Evolutionary conservation across 2,329 filamentous ascomycete genomes (phyloP), one percentile per base, ranked within the genome.

Genomic region (Trichophyton simii): DNA sequence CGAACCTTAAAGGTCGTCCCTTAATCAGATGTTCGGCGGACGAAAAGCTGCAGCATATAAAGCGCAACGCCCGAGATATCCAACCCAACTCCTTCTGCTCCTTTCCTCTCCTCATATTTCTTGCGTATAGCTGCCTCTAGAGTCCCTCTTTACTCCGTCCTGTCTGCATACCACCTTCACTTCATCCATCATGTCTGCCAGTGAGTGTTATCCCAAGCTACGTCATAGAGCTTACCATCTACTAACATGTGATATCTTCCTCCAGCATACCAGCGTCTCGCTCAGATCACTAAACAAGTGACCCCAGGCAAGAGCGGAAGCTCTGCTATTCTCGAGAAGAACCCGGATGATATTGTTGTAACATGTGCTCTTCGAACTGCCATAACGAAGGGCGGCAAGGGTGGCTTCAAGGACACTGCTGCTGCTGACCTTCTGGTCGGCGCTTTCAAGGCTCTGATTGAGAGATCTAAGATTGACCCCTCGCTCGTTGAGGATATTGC

Each of bases 361-460:
- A 97, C 94, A 65, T 89, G 88, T 67, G 89, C 88, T 68, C 88
- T 96, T 71, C 90, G 94, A 69, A 95, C 90, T 15, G 84, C 94
- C 70, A 86, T 97, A 76, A 96, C 91, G 67, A 95, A 90, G 76
- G 92, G 91, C 68, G 91, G 91, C 70, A 91, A 91, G 77, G 94
- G 94, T 67, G 87, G 85, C 58, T 94, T 99, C 82, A 97, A 97
- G 80, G 94, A 97, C 77, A 97, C 94, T 7, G 81, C 84, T 61
- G 89, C 88, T 5, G 83, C 90, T 46, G 92, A 97, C 75, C 81
- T 97, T 65, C 85, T 97, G 69, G 85, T 85, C 58, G 90, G 89
- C 68, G 86, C 90, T 55, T 86, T 97, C 76, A 87, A 86, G 76
- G 86, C 85, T 63, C 79, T 97, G 66, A 81, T 97, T 72, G 80